A percentile compares a stretch with the other conserved stretches of the same genome.
Evolutionary conservation across 495 filamentous ascomycete species (phyloP).

Genomic region (Alectoria sarmentosa): DNA sequence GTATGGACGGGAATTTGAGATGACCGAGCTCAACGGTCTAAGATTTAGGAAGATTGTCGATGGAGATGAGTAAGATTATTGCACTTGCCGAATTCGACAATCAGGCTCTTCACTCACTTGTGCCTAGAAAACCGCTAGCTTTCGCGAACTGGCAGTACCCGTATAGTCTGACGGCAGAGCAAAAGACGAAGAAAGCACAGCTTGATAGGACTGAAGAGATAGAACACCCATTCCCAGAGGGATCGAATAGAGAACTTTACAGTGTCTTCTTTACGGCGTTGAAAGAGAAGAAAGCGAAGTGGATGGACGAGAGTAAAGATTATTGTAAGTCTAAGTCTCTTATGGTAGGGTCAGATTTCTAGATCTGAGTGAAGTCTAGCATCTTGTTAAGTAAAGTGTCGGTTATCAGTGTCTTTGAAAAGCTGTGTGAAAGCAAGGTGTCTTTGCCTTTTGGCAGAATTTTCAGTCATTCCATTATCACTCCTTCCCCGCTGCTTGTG

Average conservation of each 20-base stretch:
- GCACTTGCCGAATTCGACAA: no score
- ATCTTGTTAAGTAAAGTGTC: no score
- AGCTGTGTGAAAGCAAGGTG: not conserved
- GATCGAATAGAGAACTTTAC: slow-evolving; percentile 16
- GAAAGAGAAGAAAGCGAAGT: slow-evolving; percentile 11
- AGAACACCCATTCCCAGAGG: not conserved
- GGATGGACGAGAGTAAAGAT: slow-evolving; percentile 14
- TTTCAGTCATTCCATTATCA: not conserved
- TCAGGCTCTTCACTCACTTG: not conserved
- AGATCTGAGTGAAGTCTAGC: not conserved
- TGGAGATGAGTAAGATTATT: slow-evolving; percentile 9
- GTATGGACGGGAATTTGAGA: slow-evolving; percentile 2
- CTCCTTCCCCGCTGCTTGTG: not conserved
- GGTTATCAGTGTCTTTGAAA: no score
- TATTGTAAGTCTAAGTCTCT: slow-evolving; percentile 14
- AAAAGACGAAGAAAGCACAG: slow-evolving; percentile 10
- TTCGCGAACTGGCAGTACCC: slow-evolving; percentile 26
- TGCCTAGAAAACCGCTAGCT: slow-evolving; percentile 19
- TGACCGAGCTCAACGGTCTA: slow-evolving; percentile 11
- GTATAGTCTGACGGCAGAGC: slow-evolving; percentile 17
- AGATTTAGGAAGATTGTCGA: slow-evolving; percentile 21
- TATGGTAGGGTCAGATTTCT: not conserved
- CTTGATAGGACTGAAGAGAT: not conserved
- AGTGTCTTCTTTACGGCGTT: slow-evolving; percentile 22
- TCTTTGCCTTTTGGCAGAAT: not conserved